Conservation (phyloP, 306 rosid species). For the Luffa aegyptiaca region DNA sequence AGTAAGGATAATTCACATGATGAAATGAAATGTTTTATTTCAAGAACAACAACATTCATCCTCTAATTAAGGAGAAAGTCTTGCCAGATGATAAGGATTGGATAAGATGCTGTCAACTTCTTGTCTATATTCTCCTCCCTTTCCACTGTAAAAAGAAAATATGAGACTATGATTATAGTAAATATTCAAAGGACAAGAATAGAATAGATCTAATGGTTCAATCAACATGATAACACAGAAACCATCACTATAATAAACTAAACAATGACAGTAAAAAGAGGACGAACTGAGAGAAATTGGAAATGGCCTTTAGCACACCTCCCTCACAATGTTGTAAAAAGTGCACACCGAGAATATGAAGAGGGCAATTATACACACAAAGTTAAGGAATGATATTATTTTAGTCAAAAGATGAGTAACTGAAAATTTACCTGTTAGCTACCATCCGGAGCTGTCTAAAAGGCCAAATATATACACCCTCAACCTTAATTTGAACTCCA, state of each 20-base stretch:
- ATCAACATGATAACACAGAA: neutral
- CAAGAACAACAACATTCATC: neutral
- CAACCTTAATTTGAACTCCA: conserved; percentile 87
- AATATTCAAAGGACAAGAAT: neutral
- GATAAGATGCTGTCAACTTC: conserved; percentile 80
- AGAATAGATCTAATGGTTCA: neutral
- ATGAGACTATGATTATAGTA: neutral
- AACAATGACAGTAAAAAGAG: neutral
- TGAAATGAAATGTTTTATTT: neutral
- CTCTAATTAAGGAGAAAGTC: neutral
- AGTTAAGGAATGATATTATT: neutral
- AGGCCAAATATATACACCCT: conserved; percentile 99
- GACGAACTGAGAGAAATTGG: neutral
- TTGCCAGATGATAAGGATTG: conserved; percentile 94
- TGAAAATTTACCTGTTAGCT: conserved; percentile 59
- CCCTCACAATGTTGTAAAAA: neutral
- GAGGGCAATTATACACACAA: neutral
- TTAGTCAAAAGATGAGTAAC: neutral
- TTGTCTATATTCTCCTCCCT: conserved; percentile 72
- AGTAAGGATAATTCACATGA: neutral
- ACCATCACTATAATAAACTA: neutral
- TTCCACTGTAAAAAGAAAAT: conserved; percentile 51
- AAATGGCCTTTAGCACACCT: neutral
- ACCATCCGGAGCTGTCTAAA: conserved; percentile 96
- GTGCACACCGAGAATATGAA: neutral